Evolutionary conservation across 257 asterid species (phyloP), one percentile per base, ranked within the genome.

Genomic region (Nicotiana sylvestris): DNA sequence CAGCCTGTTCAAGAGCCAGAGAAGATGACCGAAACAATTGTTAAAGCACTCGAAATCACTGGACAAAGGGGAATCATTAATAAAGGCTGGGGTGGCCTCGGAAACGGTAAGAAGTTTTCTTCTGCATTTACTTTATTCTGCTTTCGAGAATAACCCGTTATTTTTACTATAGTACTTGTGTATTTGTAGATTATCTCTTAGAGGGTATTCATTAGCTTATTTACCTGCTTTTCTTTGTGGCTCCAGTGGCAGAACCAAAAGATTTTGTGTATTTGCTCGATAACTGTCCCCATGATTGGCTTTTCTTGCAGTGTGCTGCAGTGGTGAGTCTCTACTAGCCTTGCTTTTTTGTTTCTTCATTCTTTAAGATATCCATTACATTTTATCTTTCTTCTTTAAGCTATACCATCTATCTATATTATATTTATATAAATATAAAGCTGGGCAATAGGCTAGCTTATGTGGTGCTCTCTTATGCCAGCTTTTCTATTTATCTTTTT

Each of bases 61-160:
- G 91, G 89, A 80, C 97, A 93, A 82, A 95, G 98, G 78, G 98
- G 98, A 81, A 92, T 95, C 90, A 93, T 95, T 62, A 93, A 95
- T 69, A 92, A 91, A 90, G 98, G 98, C 88, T 95, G 98, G 98
- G 98, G 98, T 61, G 98, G 98, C 84, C 91, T 95, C 69, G 98
- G 98, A 82, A 79, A 89, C 72, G 53, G 98, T 95, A 90, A n/a
- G 90, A 78, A 56, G 84, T 83, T 84, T 18, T 55, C 70, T 72
- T 27, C 79, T 70, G 80, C 17, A 10, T 60, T 55, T 29, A 51
- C 64, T 76, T 76, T 76, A 9, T 51, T 29, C 80, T 4, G 46
- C 46, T 15, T 76, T 15, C 16, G 62, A 51, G 46, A 51, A 4
- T 27, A 76, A 51, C 29, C 46, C 53, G 80, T 76, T 76, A 5